Conservation (phyloP, 2,329 filamentous ascomycete genomes). For the Phialemonium atrogriseum region DNA sequence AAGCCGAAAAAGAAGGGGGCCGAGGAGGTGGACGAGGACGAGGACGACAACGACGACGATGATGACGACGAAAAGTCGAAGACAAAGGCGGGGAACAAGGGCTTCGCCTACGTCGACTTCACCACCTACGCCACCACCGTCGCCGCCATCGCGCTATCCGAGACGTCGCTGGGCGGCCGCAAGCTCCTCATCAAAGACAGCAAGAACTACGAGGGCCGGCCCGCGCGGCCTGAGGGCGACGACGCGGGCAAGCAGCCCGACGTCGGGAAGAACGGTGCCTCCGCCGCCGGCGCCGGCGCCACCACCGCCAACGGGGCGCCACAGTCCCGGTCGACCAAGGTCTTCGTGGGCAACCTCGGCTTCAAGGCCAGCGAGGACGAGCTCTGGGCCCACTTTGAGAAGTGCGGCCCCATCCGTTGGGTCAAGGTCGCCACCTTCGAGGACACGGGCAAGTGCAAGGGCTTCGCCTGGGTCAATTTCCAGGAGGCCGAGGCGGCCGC, state of each 20-base stretch:
- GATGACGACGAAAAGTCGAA: constrained; percentile 27
- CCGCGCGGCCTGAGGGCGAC: constrained; percentile 50
- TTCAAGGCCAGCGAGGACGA: constrained; percentile 78
- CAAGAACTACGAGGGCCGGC: constrained; percentile 84
- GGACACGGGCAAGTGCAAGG: constrained; percentile 96
- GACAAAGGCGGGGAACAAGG: constrained; percentile 63
- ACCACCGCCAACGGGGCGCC: constrained; percentile 23
- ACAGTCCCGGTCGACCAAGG: constrained; percentile 58
- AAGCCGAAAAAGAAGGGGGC: constrained; percentile 6
- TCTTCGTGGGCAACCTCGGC: constrained; percentile 87
- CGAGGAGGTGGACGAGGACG: constrained; percentile 8
- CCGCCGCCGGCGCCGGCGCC: constrained; percentile 20
- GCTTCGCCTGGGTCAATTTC: constrained; percentile 93
- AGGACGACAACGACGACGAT: constrained; percentile 17
- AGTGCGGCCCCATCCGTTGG: constrained; percentile 75
- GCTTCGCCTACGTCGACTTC: constrained; percentile 96
- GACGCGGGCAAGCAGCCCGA: constrained; percentile 15
- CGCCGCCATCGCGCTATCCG: constrained; percentile 77
- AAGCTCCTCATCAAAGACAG: constrained; percentile 89
- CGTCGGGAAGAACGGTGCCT: constrained; percentile 15
- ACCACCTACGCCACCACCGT: constrained; percentile 59
- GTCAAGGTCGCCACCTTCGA: constrained; percentile 92
- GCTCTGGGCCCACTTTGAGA: constrained; percentile 70
- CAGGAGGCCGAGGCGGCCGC: constrained; percentile 67
- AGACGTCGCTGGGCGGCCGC: constrained; percentile 68